Evolutionary conservation across 495 filamentous ascomycete genomes (phyloP).

Genomic region (Acidiella bohemica): DNA sequence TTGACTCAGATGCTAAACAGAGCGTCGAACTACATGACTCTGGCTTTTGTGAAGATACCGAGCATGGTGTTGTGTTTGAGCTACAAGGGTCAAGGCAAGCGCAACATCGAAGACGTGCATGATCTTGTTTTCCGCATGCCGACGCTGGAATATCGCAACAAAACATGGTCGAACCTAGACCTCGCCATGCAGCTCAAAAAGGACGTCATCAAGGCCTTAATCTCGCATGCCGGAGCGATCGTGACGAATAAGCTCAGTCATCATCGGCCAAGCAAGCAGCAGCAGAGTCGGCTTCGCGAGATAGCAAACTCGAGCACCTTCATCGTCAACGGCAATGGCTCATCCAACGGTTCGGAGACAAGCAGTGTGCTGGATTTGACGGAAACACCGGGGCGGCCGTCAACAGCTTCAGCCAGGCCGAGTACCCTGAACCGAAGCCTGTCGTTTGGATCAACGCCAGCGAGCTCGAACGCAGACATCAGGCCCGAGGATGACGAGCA

Average conservation of each 20-base stretch:
- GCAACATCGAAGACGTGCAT: conserved; percentile 91
- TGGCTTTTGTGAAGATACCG: conserved; percentile 87
- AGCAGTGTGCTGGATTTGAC: conserved; percentile 8
- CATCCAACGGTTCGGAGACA: conserved; percentile 4
- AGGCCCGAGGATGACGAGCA: conserved; percentile 2
- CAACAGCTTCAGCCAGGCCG: conserved; percentile 13
- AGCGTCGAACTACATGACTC: conserved; percentile 92
- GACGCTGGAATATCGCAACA: conserved; percentile 89
- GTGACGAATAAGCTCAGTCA: conserved; percentile 93
- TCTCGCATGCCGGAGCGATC: conserved; percentile 90
- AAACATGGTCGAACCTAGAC: conserved; percentile 97
- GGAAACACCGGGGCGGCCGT: conserved; percentile 11
- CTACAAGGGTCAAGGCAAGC: conserved; percentile 91
- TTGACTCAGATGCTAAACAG: conserved; percentile 96
- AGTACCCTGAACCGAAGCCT: conserved; percentile 13
- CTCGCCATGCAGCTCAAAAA: conserved; percentile 83
- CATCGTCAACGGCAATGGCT: conserved; percentile 6
- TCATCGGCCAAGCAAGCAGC: conserved; percentile 35
- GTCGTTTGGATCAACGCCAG: conserved; percentile 5
- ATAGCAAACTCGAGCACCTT: conserved; percentile 41
- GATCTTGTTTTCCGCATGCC: conserved; percentile 95
- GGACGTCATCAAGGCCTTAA: conserved; percentile 82
- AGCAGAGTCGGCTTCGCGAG: conserved; percentile 63
- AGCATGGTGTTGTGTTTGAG: conserved; percentile 89
- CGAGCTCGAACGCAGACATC: background rate